A percentile compares a stretch with the other conserved stretches of the same genome.
Conservation (phyloP, 192 early-diverging fungal species). For the Podila minutissima region DNA sequence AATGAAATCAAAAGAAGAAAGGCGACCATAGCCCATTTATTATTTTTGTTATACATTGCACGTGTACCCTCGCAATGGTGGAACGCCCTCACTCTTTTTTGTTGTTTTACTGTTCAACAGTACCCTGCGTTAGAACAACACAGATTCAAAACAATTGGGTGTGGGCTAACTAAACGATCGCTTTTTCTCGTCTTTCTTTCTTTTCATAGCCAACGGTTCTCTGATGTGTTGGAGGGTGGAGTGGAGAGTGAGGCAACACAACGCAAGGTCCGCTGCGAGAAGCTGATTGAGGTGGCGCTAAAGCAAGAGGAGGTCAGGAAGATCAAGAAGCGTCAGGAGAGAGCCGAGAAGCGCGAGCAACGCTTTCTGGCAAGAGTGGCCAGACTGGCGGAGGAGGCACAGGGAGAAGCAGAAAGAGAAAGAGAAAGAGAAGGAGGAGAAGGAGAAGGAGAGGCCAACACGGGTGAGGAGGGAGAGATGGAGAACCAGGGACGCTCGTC, state of each 20-base stretch:
- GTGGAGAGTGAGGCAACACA: slow-evolving; percentile 20
- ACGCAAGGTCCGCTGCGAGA: slow-evolving; percentile 29
- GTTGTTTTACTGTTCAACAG: too few species aligned
- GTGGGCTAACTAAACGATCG: not conserved
- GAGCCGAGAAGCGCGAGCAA: too few species aligned
- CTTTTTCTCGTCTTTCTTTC: not conserved
- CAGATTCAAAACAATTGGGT: too few species aligned
- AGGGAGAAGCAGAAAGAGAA: not conserved
- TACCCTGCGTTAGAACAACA: too few species aligned
- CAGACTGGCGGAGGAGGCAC: too few species aligned
- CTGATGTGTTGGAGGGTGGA: slow-evolving; percentile 28
- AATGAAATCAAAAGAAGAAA: too few species aligned
- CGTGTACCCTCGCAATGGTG: too few species aligned
- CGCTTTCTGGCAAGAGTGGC: too few species aligned
- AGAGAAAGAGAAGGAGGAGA: not conserved
- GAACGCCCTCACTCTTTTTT: too few species aligned
- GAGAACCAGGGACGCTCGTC: not conserved
- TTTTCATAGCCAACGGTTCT: slow-evolving; percentile 28
- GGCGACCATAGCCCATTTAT: too few species aligned
- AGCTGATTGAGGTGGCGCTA: slow-evolving; percentile 27
- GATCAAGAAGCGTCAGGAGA: slow-evolving; percentile 38
- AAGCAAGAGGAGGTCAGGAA: slow-evolving; percentile 20
- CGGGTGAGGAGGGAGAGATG: not conserved
- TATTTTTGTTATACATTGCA: too few species aligned
- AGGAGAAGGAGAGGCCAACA: not conserved